A percentile compares a stretch with the other conserved stretches of the same genome.
phyloP scores from a whole-genome alignment of 1,284 basidiomycete species.

The Ceraceosorus guamensis region DNA sequence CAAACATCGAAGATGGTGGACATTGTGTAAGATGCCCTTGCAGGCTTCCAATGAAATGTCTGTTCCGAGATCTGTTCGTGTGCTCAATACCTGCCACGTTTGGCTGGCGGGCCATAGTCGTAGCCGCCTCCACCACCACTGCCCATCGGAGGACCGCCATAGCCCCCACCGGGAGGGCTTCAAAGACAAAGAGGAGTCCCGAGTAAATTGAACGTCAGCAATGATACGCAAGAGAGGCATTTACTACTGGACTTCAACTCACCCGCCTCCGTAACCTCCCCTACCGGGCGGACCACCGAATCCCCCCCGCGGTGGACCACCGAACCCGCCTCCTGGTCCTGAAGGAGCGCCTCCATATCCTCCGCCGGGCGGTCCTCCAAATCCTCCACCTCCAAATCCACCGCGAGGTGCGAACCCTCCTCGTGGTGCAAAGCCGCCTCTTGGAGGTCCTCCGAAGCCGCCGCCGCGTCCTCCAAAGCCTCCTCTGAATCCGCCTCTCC shows the following conservation, averaged over 20 bases:
- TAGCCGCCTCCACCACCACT: not conserved
- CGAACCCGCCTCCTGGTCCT: slow-evolving; percentile 2
- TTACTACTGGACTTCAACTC: not conserved
- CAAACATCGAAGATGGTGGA: too few species aligned
- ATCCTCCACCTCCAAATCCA: slow-evolving; percentile 2
- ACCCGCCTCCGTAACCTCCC: slow-evolving; percentile 2
- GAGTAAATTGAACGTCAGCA: not conserved
- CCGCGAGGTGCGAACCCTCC: slow-evolving; percentile 4
- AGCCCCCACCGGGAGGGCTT: slow-evolving; percentile 2
- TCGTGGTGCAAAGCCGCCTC: not conserved
- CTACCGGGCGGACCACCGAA: not conserved
- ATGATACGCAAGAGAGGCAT: not conserved
- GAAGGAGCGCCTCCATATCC: slow-evolving; percentile 1
- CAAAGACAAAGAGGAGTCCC: not conserved
- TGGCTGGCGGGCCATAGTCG: slow-evolving; percentile 3
- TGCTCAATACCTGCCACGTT: slow-evolving; percentile 2
- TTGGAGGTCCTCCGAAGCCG: slow-evolving; percentile 12
- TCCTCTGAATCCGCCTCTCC: slow-evolving; percentile 49
- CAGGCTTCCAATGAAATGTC: too few species aligned
- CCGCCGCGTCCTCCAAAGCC: slow-evolving; percentile 44
- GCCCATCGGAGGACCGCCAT: not conserved
- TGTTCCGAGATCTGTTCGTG: too few species aligned
- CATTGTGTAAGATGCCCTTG: too few species aligned
- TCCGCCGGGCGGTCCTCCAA: not conserved
- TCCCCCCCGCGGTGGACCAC: not conserved